phyloP scores from a whole-genome alignment of 306 rosid species.

The Quercus parvula region DNA sequence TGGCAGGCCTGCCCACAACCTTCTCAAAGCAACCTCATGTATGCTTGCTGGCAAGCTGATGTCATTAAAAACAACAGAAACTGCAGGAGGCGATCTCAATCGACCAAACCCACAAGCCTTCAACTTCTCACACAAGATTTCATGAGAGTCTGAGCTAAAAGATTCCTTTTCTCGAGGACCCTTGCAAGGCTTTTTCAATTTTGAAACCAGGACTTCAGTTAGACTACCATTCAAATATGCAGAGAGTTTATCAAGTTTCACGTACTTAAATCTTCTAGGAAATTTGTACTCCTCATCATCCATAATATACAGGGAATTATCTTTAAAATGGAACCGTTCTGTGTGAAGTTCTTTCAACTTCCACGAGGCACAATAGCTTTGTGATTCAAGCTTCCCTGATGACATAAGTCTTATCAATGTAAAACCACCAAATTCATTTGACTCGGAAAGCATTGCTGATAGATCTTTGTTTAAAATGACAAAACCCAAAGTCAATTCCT shows the following conservation, averaged over 20 bases:
- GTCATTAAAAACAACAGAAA: conserved; percentile 45
- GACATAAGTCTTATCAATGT: conserved; percentile 58
- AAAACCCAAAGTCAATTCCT: conserved; percentile 65
- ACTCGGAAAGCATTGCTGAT: conserved; percentile 41
- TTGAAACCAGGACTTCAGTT: conserved; percentile 21
- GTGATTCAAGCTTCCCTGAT: conserved; percentile 66
- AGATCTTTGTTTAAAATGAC: conserved; percentile 45
- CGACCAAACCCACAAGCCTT: conserved; percentile 47
- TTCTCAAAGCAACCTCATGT: conserved; percentile 48
- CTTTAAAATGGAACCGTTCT: conserved; percentile 26
- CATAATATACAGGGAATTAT: conserved; percentile 28
- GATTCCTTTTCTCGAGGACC: conserved; percentile 16
- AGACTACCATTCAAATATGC: conserved; percentile 52
- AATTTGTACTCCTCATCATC: conserved; percentile 47
- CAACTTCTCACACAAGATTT: conserved; percentile 56
- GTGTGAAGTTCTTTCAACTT: conserved; percentile 29
- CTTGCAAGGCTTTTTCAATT: conserved; percentile 19
- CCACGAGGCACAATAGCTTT: conserved; percentile 58
- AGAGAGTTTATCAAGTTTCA: conserved; percentile 44
- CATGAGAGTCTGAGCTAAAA: conserved; percentile 38
- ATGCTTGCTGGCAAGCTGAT: conserved; percentile 49
- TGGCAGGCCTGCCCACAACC: conserved; percentile 66
- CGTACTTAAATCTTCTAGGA: conserved; percentile 27
- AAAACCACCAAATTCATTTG: conserved; percentile 61
- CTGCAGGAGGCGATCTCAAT: conserved; percentile 46